Base-by-base conservation (phyloP, 2,329 filamentous ascomycete species). In the Aspergillus sp. region DNA sequence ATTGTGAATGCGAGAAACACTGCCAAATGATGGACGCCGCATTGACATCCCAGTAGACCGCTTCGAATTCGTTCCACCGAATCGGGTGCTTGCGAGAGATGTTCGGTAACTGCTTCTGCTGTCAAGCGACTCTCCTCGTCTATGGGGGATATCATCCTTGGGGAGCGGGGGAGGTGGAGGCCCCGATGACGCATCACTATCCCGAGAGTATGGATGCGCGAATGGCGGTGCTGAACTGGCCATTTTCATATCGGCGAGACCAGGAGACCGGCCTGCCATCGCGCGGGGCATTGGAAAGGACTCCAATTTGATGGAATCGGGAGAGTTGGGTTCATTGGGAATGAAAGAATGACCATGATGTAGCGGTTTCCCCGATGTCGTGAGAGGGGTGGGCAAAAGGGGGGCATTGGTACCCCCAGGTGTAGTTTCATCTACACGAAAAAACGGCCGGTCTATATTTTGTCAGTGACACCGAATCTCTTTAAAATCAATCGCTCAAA, bases 351-450 rank as follows among this genome's bases (percentile, higher is more conserved):
- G 19, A 4, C 19, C 19, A 19, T 19, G 19, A 2, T 19, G 19
- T 2, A 19, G 19, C 19, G 19, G 19, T 19, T 19, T 19, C 19
- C 19, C 19, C 19, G 19, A 19, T 19, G 19, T 19, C 19, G 19
- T 19, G 19, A 19, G 19, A 19, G 19, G 19, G 19, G 19, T 19
- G 19, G 19, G 19, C 4, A 19, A 19, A 19, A 19, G 19, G 19
- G 19, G 19, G 19, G 19, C 19, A 19, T 19, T 19, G 19, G 19
- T 19, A 19, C 19, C 19, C 19, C 19, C 19, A 19, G 19, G 19
- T 19, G 19, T 19, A 19, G 19, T 39, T 83, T 83, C 8, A 83
- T 87, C 44, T 40, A 76, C 73, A 33, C 70, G 76, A 47, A 71
- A 50, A 40, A 67, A 71, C 2, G 68, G 61, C 34, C 60, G 62